Conservation (phyloP, 1,284 basidiomycete genomes). For the Somion occarium region DNA sequence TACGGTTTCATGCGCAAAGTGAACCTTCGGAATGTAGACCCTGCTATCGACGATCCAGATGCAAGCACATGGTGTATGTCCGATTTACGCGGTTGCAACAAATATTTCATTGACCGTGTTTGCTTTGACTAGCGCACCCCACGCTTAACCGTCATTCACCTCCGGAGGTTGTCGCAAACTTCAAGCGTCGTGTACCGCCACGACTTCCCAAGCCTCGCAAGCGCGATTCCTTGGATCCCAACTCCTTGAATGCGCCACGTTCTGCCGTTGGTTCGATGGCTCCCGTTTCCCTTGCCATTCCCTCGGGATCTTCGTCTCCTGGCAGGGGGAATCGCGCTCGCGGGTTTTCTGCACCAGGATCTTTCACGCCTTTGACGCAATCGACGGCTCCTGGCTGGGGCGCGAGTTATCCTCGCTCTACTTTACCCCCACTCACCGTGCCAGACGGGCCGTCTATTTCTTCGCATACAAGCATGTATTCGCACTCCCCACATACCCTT, state of each 20-base stretch:
- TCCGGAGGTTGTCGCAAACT: slow-evolving; percentile 81
- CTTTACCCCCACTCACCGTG: slow-evolving; percentile 76
- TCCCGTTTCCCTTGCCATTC: slow-evolving; percentile 55
- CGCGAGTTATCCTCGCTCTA: slow-evolving; percentile 54
- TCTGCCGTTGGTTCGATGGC: slow-evolving; percentile 59
- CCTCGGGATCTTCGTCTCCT: slow-evolving; percentile 39
- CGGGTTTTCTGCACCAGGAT: slow-evolving; percentile 76
- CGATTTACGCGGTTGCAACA: slow-evolving; percentile 1
- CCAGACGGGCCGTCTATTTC: slow-evolving; percentile 62
- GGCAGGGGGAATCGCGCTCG: slow-evolving; percentile 54
- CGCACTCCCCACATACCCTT: slow-evolving; percentile 49
- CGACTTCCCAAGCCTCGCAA: slow-evolving; percentile 80
- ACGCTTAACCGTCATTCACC: slow-evolving; percentile 84
- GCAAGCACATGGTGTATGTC: slow-evolving; percentile 90
- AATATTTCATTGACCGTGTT: slow-evolving; percentile 9
- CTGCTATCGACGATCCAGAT: slow-evolving; percentile 87
- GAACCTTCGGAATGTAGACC: slow-evolving; percentile 87
- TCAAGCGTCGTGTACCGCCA: slow-evolving; percentile 90
- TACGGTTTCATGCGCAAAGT: slow-evolving; percentile 96
- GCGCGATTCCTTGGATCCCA: slow-evolving; percentile 61
- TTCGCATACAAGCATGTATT: slow-evolving; percentile 48
- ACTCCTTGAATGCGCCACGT: slow-evolving; percentile 63
- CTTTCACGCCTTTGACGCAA: slow-evolving; percentile 64
- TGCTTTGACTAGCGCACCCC: slow-evolving; percentile 61
- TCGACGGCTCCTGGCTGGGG: slow-evolving; percentile 51